A percentile compares a stretch with the other conserved stretches of the same genome.
phyloP scores from a whole-genome alignment of 73 alveolate species.

The Durusdinium trenchii region DNA sequence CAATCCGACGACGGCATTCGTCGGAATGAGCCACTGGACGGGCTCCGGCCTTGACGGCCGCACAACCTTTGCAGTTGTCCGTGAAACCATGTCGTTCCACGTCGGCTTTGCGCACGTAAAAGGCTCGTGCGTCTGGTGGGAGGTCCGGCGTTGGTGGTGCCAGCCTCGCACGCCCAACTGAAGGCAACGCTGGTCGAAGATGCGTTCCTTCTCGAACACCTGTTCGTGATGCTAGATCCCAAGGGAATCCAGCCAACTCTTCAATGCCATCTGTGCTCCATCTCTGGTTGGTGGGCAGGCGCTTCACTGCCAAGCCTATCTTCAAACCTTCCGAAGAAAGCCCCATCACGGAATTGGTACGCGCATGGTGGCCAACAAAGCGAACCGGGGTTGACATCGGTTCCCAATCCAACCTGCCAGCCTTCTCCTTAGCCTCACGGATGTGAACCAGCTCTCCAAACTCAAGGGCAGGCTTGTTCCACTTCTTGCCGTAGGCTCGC shows the following conservation, averaged over 20 bases:
- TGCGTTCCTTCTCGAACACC: not conserved
- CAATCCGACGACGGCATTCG: constrained; percentile 19
- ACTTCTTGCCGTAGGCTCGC: constrained; percentile 18
- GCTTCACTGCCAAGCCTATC: not conserved
- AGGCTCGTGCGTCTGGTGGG: constrained; percentile 43
- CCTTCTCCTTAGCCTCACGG: constrained; percentile 42
- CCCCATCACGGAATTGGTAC: constrained; percentile 38
- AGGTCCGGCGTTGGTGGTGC: not conserved
- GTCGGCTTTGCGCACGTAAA: constrained; percentile 44
- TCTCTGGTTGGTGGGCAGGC: not conserved
- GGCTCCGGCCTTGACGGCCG: not conserved
- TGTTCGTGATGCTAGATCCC: constrained; percentile 13
- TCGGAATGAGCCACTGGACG: constrained; percentile 13
- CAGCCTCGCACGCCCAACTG: constrained; percentile 15
- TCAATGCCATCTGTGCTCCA: not conserved
- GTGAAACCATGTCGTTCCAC: constrained; percentile 17
- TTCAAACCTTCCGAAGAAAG: constrained; percentile 57
- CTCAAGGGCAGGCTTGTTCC: constrained; percentile 47
- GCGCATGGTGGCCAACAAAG: constrained; percentile 82
- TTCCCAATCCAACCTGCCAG: constrained; percentile 44
- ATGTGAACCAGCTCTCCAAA: constrained; percentile 36
- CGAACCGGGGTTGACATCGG: constrained; percentile 5
- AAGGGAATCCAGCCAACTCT: constrained; percentile 56
- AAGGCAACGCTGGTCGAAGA: too few relatives aligned
- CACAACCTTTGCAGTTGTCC: constrained; percentile 9